Evolutionary conservation across 208 protist genomes (phyloP), one percentile per base, ranked within the genome.

Genomic region (Trypanosoma theileri): DNA sequence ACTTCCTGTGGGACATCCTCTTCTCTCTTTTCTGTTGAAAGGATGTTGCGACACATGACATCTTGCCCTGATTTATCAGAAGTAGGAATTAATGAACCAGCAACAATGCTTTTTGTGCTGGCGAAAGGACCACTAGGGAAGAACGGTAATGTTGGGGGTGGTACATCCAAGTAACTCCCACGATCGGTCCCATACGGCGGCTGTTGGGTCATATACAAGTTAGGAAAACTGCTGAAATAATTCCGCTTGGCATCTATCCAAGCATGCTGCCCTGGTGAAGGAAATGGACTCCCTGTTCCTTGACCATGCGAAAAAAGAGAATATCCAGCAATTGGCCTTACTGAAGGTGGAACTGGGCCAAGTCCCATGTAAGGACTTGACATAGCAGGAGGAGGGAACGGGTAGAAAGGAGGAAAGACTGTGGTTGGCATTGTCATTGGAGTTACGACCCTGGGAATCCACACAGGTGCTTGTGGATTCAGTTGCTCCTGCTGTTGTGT

Each of bases 151-250:
- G 56, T 58, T 26, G 48, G 35, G 11, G 45, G 58, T 26, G 19
- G 13, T 14, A 41, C 13, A 50, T 55, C 19, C 21, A 16, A 12
- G 46, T 42, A 14, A 9, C 4, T 22, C 45, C 41, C 42, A 31
- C 24, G 1, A 1, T 26, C 21, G 3, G 24, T 14, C 13, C 2
- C 53, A 44, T 1, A 35, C 6, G 28, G 28, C 6, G 28, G 28
- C 28, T 35, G 28, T 1, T 6, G 28, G 28, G 1, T 35, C 28
- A 35, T 44, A 2, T 63, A 24, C 59, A 28, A 61, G 40, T 55
- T 54, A 35, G 41, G 46, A 16, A 13, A 61, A 55, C 28, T 53
- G 45, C 51, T 44, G 42, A 54, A 54, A 52, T 66, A 66, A 28
- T 19, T 53, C 40, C 53, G 21, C 13, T 22, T 66, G 4, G 42